A percentile compares a stretch with the other conserved stretches of the same genome.
These are phyloP conservation scores for Arthrobotrys pseudoclavata DNA, from an alignment of 2,329 filamentous ascomycete species.

Conservation along the genomic window DNA sequence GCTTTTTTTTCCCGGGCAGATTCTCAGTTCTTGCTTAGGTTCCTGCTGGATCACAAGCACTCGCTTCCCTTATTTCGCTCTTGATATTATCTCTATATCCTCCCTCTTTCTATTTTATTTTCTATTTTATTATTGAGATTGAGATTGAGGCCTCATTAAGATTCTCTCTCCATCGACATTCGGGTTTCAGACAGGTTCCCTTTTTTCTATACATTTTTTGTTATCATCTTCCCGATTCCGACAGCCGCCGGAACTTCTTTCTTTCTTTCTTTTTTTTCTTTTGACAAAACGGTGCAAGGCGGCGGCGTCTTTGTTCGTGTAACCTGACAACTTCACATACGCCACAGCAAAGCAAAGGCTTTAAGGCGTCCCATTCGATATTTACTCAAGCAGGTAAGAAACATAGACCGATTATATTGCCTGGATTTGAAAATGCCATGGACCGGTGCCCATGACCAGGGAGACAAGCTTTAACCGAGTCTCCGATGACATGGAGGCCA, in stretches of 20 bases:
- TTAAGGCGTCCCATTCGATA: background rate
- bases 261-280: too few species aligned
- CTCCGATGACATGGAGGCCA: constrained; percentile 17
- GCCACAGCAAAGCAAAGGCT: background rate
- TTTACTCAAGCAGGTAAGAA: constrained; percentile 10
- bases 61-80: constrained; percentile 5
- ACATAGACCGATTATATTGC: background rate
- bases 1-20: constrained; percentile 26
- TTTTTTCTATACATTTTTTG: too few species aligned
- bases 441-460: constrained; percentile 21
- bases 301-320: constrained; percentile 1
- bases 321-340: constrained; percentile 5
- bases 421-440: constrained; percentile 10
- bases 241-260: constrained; percentile 12
- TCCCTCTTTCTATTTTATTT: too few species aligned
- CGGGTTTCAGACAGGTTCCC: background rate
- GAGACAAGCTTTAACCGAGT: constrained; percentile 33
- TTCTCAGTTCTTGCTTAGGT: constrained; percentile 8
- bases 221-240: constrained; percentile 1
- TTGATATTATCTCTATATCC: constrained; percentile 13
- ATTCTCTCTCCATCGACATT: background rate
- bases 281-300: background rate
- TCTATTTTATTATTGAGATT: background rate
- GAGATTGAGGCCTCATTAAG: too few species aligned
- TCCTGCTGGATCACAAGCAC: background rate